Conservation (phyloP, 495 filamentous ascomycete species). For the Penicillium soppii region DNA sequence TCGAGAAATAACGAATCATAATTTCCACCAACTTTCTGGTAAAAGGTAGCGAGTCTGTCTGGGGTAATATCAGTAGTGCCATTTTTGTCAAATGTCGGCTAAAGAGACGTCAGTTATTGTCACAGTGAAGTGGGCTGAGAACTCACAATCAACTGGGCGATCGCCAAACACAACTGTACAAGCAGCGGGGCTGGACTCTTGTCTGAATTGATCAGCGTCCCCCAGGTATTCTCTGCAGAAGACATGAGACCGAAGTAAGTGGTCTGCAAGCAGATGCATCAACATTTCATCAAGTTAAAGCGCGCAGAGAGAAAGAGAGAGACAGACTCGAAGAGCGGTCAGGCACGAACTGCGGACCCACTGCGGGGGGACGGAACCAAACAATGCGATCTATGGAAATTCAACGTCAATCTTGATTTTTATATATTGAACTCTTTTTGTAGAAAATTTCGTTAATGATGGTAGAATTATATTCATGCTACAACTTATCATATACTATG, state of each 20-base stretch:
- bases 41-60: slow-evolving; percentile 82
- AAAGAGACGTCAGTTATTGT: slow-evolving; percentile 1
- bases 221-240: slow-evolving; percentile 61
- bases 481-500: too few relatives aligned
- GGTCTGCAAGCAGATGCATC: slow-evolving; percentile 18
- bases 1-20: slow-evolving; percentile 85
- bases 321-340: slow-evolving; percentile 26
- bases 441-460: too few relatives aligned
- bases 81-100: slow-evolving; percentile 63
- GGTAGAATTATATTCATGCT: background rate
- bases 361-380: slow-evolving; percentile 30
- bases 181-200: slow-evolving; percentile 75
- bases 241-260: slow-evolving; percentile 27
- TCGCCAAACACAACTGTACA: slow-evolving; percentile 73
- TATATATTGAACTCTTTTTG: too few relatives aligned
- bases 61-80: slow-evolving; percentile 69
- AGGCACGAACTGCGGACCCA: slow-evolving; percentile 40
- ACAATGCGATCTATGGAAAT: slow-evolving; percentile 3
- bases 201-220: slow-evolving; percentile 77
- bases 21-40: slow-evolving; percentile 83
- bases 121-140: background rate
- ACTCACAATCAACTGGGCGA: slow-evolving; percentile 81
- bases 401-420: background rate
- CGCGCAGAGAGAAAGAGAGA: background rate
- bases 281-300: slow-evolving; percentile 10